Conservation (phyloP, 139 green algal species). For the Haematococcus lacustris region DNA sequence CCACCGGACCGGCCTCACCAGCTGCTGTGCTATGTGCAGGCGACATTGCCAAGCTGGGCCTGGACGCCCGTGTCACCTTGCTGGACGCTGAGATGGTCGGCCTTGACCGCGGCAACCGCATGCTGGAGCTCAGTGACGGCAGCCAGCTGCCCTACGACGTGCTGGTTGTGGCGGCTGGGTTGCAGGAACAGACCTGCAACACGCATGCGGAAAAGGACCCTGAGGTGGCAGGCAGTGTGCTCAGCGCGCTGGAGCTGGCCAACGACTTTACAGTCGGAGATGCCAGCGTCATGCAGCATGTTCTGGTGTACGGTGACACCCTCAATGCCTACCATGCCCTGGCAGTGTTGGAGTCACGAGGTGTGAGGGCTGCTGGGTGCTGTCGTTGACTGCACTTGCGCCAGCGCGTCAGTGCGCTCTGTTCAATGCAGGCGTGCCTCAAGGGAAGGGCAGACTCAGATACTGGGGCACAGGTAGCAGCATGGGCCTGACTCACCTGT, state of each 20-base stretch:
- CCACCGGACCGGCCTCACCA: no score
- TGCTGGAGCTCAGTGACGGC: conserved; percentile 37
- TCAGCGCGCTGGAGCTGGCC: conserved; percentile 33
- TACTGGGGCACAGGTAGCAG: no score
- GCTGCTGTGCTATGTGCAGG: no score
- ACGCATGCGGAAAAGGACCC: conserved; percentile 7
- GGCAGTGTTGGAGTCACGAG: conserved; percentile 20
- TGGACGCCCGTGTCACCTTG: conserved; percentile 40
- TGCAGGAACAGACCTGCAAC: conserved; percentile 29
- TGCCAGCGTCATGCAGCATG: conserved; percentile 16
- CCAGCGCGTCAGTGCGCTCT: no score
- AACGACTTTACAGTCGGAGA: conserved; percentile 27
- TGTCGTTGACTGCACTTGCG: no score
- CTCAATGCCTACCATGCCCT: conserved; percentile 37
- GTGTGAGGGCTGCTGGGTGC: background rate
- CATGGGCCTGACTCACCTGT: no score
- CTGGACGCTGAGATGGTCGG: conserved; percentile 50
- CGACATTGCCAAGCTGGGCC: conserved; percentile 27
- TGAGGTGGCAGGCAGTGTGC: conserved; percentile 20
- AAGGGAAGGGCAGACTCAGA: no score
- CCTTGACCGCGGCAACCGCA: conserved; percentile 29
- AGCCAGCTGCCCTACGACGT: conserved; percentile 42
- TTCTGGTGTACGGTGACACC: conserved; percentile 37
- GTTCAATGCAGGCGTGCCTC: no score
- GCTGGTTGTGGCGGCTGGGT: conserved; percentile 40